These are phyloP conservation scores for Parsonsia alboflavescens DNA, from an alignment of 257 asterid species.

Conservation along the genomic window DNA sequence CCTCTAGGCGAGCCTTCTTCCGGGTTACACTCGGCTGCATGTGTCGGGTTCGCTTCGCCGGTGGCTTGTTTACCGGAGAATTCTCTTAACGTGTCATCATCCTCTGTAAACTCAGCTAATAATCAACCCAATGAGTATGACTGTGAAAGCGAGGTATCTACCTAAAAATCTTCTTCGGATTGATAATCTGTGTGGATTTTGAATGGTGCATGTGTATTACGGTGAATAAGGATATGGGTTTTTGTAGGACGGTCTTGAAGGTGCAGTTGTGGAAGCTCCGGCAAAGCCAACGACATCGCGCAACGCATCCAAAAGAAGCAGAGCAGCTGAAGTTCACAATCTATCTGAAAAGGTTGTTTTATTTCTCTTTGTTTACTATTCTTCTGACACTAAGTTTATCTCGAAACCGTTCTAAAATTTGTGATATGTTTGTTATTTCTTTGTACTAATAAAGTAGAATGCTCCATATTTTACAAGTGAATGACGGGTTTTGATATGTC, in stretches of 20 bases:
- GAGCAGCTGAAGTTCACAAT: slow-evolving; percentile 54
- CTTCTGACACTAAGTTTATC: background rate
- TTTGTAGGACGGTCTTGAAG: slow-evolving; percentile 44
- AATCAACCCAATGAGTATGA: slow-evolving; percentile 53
- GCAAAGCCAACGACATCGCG: slow-evolving; percentile 21
- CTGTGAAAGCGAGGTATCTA: slow-evolving; percentile 67
- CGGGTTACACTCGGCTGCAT: slow-evolving; percentile 19
- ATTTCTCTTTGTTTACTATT: background rate
- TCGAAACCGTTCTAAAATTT: background rate
- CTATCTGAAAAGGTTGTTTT: slow-evolving; percentile 39
- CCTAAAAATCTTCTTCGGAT: background rate
- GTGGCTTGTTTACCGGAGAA: slow-evolving; percentile 21
- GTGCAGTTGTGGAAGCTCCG: slow-evolving; percentile 30
- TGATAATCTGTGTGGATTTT: background rate
- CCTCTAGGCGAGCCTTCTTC: slow-evolving; percentile 22
- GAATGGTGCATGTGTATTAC: background rate
- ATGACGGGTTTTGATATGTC: slow-evolving; percentile 3
- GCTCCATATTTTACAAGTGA: background rate
- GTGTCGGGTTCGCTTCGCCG: slow-evolving; percentile 16
- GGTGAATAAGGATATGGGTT: background rate
- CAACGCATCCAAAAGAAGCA: slow-evolving; percentile 30
- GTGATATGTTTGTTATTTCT: background rate
- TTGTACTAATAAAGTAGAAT: background rate
- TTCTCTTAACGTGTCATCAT: slow-evolving; percentile 31
- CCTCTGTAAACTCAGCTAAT: slow-evolving; percentile 44